These are phyloP conservation scores for Panicum miliaceum DNA, from an alignment of 176 grass and related monocot genomes.

Conservation along the genomic window DNA sequence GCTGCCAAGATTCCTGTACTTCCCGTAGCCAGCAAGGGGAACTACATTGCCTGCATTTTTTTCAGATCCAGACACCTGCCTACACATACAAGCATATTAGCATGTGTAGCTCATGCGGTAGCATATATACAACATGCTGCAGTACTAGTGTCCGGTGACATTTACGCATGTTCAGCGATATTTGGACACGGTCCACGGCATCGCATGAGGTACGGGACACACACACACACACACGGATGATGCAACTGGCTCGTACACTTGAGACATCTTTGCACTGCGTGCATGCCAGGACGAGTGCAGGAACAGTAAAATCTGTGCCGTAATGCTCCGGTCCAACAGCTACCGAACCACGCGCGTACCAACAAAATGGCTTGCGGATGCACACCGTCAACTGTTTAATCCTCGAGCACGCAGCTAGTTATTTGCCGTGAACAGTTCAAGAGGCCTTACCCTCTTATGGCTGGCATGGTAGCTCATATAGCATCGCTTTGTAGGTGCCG, in stretches of 20 bases:
- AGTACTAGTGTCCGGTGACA: neutral
- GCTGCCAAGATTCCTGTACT: slow-evolving; percentile 28
- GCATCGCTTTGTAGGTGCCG: neutral
- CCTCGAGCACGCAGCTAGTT: slow-evolving; percentile 23
- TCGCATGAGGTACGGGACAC: neutral
- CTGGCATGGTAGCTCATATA: neutral
- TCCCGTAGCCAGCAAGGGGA: neutral
- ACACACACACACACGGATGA: slow-evolving; percentile 2
- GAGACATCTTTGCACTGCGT: neutral
- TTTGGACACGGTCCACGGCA: neutral
- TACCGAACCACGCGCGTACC: slow-evolving; percentile 30
- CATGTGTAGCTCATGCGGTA: neutral
- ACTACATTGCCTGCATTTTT: neutral
- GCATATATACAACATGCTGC: too few relatives aligned
- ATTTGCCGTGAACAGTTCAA: neutral
- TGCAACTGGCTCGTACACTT: slow-evolving; percentile 4
- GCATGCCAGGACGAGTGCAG: neutral
- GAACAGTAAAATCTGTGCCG: neutral
- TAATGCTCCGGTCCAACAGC: slow-evolving; percentile 42
- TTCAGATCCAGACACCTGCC: neutral
- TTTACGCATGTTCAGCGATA: neutral
- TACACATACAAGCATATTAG: neutral
- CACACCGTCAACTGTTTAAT: slow-evolving; percentile 23
- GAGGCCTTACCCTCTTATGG: slow-evolving; percentile 31
- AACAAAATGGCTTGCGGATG: slow-evolving; percentile 38